Evolutionary conservation across 2,329 filamentous ascomycete genomes (phyloP), one percentile per base, ranked within the genome.

Genomic region (Arthrinium phaeospermum): DNA sequence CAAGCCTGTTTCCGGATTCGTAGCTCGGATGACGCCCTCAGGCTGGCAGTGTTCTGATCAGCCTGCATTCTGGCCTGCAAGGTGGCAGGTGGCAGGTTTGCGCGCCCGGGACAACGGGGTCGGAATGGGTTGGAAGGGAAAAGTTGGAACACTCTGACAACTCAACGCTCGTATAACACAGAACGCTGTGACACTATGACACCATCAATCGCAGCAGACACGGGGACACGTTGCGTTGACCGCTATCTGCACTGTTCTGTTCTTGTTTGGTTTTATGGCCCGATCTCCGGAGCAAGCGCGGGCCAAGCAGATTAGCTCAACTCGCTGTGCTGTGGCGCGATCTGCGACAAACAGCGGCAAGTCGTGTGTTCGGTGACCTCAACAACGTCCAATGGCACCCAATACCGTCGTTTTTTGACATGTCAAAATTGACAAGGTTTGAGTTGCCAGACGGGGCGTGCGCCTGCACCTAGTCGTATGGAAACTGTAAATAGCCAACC

Each of bases 1-100:
- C 57, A 64, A 64, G 57, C 57, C 8, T 64, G 57, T 64, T 64
- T 64, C 57, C 57, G 19, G 41, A n/a, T 64, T 41, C 34, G 22
- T 41, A 41, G 57, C 8, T 41, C 57, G 57, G 19, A 64, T 64
- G 57, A 64, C 57, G 19, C 57, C 34, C 34, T 37, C 22, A 7
- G 57, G 30, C 53, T 61, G 53, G 53, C 53, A 7, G 53, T 61
- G 27, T 34, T 61, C 53, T 34, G 53, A 37, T 61, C 53, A 19
- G 30, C 27, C 27, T 53, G 49, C 24, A 47, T 22, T 10, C 8
- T 8, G 8, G 37, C 46, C 22, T 47, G 46, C 27, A 57, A 57
- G 51, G 13, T 57, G 51, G 51, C 49, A 7, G 46, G 4, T 49
- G 19, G 19, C 22, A 53, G 49, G n/a, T 53, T 53, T 27, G 49